phyloP scores from a whole-genome alignment of 2,329 filamentous ascomycete species.

The Sporothrix euskadiensis region DNA sequence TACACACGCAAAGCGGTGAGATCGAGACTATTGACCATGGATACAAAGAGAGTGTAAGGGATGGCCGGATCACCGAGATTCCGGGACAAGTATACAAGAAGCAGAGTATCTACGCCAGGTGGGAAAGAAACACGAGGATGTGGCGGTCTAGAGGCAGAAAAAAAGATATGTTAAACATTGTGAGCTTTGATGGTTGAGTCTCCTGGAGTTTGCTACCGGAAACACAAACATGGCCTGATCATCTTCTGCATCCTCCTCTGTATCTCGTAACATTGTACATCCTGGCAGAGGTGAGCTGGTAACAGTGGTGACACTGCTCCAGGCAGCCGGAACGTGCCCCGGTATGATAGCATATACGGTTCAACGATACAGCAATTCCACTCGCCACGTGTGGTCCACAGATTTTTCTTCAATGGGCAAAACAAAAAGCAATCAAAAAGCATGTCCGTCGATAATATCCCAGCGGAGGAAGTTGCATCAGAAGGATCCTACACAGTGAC shows the following conservation, averaged over 20 bases:
- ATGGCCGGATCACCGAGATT: background rate
- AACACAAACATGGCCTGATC: background rate
- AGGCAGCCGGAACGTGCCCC: background rate
- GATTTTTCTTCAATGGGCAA: background rate
- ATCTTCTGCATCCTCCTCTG: background rate
- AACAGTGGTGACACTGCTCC: background rate
- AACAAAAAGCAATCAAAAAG: too few species aligned
- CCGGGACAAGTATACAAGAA: background rate
- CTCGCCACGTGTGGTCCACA: background rate
- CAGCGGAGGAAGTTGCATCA: background rate
- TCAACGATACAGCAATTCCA: background rate
- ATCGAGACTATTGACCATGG: background rate
- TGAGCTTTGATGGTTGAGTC: background rate
- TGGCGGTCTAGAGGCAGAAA: background rate
- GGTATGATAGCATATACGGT: background rate
- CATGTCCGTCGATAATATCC: background rate
- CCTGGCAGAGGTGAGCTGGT: too few species aligned
- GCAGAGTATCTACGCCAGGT: background rate
- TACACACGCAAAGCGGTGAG: background rate
- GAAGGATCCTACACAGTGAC: background rate
- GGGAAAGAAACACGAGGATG: background rate
- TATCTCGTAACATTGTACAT: too few species aligned
- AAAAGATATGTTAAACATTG: too few species aligned
- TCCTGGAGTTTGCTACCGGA: background rate
- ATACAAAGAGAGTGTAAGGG: background rate